Conservation (phyloP, 1,284 basidiomycete species). For the Leccinum proliferum region DNA sequence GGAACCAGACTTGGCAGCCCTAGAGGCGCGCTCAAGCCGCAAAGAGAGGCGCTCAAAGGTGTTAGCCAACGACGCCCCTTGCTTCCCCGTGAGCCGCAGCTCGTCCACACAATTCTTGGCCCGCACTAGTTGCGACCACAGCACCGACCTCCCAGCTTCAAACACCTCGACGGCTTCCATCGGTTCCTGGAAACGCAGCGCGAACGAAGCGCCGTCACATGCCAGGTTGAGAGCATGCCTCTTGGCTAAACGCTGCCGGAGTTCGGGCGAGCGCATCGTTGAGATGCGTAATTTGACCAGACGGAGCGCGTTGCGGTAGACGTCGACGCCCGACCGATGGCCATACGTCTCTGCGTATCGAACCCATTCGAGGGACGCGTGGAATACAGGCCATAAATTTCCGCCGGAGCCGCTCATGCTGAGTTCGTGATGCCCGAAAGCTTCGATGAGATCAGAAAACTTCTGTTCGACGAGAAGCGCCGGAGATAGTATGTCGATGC, state of each 20-base stretch:
- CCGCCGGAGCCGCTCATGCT: conserved; percentile 17
- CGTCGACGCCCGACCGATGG: conserved; percentile 24
- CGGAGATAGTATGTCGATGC: too few relatives aligned
- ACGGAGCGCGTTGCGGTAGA: conserved; percentile 20
- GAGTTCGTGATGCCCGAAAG: conserved; percentile 23
- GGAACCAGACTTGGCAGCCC: conserved; percentile 4
- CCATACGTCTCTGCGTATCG: conserved; percentile 16
- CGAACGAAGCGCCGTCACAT: conserved; percentile 18
- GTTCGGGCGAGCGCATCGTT: too few relatives aligned
- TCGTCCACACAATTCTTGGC: not conserved
- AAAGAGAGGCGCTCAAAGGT: too few relatives aligned
- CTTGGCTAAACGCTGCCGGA: too few relatives aligned
- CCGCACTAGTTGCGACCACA: conserved; percentile 25
- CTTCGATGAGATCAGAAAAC: conserved; percentile 23
- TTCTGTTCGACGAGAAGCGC: conserved; percentile 14
- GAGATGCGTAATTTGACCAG: conserved; percentile 8
- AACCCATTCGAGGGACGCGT: conserved; percentile 20
- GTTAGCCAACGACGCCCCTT: too few relatives aligned
- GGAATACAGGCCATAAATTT: conserved; percentile 16
- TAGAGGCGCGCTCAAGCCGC: conserved; percentile 12
- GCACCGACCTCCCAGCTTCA: conserved; percentile 19
- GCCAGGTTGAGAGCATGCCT: conserved; percentile 9
- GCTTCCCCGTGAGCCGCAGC: too few relatives aligned
- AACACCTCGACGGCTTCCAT: conserved; percentile 22
- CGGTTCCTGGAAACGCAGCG: conserved; percentile 16